These are phyloP conservation scores for Clathrospora elynae DNA, from an alignment of 2,329 filamentous ascomycete species.

Conservation along the genomic window DNA sequence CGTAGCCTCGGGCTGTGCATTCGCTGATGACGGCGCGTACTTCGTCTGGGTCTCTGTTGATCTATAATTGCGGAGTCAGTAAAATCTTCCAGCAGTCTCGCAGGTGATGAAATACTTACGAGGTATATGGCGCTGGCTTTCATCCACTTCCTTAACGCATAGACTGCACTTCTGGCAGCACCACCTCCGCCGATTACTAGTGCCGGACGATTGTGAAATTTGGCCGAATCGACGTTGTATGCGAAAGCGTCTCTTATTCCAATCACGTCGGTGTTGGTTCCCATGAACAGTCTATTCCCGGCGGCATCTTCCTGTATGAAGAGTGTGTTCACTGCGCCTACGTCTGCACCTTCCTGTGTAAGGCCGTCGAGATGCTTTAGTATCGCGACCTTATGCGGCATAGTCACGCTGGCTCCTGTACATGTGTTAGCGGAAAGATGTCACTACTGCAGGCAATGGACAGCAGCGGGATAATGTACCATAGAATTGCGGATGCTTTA, in stretches of 20 bases:
- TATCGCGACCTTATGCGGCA: slow-evolving; percentile 83
- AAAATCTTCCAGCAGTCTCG: background rate
- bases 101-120: slow-evolving; percentile 33
- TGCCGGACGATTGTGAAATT: slow-evolving; percentile 65
- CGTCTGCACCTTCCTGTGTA: slow-evolving; percentile 71
- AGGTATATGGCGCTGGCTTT: slow-evolving; percentile 72
- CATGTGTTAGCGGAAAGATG: slow-evolving; percentile 4
- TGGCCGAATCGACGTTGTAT: slow-evolving; percentile 52
- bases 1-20: slow-evolving; percentile 64
- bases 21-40: slow-evolving; percentile 70
- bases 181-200: slow-evolving; percentile 79
- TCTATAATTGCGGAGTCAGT: slow-evolving; percentile 4
- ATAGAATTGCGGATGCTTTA: slow-evolving; percentile 65
- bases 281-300: slow-evolving; percentile 63
- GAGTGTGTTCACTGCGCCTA: slow-evolving; percentile 81
- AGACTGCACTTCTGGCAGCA: slow-evolving; percentile 77
- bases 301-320: slow-evolving; percentile 62
- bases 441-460: background rate
- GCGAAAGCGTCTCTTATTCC: slow-evolving; percentile 75
- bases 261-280: slow-evolving; percentile 81
- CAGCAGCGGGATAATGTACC: slow-evolving; percentile 48
- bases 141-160: slow-evolving; percentile 73
- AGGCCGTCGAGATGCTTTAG: slow-evolving; percentile 74
- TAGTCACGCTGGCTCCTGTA: slow-evolving; percentile 73
- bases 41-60: slow-evolving; percentile 73